Conservation (phyloP, 2,329 filamentous ascomycete species). For the Penicillium sp. region DNA sequence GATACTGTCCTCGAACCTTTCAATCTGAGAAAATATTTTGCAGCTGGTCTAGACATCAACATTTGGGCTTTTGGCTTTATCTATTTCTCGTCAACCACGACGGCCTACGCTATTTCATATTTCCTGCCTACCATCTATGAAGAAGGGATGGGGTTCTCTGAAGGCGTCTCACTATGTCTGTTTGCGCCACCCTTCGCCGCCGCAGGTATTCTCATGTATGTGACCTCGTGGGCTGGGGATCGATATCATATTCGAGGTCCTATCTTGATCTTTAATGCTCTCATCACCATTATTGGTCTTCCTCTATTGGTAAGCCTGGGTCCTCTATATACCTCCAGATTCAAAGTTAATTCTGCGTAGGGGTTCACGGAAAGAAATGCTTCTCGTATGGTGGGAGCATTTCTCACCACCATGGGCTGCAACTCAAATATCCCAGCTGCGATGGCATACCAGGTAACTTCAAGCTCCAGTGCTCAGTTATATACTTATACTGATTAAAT, state of each 20-base stretch:
- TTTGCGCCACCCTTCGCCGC: constrained; percentile 30
- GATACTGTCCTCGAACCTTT: constrained; percentile 54
- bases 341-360: constrained; percentile 1
- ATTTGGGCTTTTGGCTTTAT: constrained; percentile 57
- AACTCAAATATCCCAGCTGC: constrained; percentile 32
- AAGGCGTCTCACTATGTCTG: constrained; percentile 25
- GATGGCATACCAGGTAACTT: constrained; percentile 28
- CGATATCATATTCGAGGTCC: constrained; percentile 28
- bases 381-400: constrained; percentile 30
- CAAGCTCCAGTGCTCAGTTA: too few species aligned
- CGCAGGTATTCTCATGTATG: constrained; percentile 24
- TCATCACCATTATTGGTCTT: constrained; percentile 28
- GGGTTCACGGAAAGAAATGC: constrained; percentile 20
- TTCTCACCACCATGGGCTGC: constrained; percentile 30
- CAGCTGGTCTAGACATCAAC: constrained; percentile 54
- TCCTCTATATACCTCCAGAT: neutral
- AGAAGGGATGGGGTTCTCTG: constrained; percentile 30
- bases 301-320: constrained; percentile 21
- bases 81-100: constrained; percentile 24
- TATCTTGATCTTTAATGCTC: constrained; percentile 25
- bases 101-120: constrained; percentile 18
- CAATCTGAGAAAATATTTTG: constrained; percentile 49
- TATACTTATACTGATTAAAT: neutral
- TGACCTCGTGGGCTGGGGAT: constrained; percentile 29
- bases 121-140: constrained; percentile 20